Evolutionary conservation across 805 yeast species (phyloP).

Genomic region (Myxozyma kluyveri): DNA sequence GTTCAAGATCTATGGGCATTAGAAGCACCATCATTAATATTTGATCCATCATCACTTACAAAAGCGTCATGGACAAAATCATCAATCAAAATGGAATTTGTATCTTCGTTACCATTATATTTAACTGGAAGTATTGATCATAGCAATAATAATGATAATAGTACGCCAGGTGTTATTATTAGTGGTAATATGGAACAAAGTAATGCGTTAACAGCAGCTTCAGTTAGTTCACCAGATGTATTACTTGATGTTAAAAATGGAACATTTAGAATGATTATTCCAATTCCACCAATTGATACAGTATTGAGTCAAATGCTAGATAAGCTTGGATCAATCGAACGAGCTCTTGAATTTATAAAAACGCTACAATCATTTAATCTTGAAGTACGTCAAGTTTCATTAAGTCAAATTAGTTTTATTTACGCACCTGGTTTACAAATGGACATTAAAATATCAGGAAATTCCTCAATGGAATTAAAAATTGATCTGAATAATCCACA

Average conservation of each 20-base stretch:
- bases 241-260: constrained; percentile 24
- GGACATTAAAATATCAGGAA: constrained; percentile 12
- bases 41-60: constrained; percentile 16
- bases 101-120: constrained; percentile 4
- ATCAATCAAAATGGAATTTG: constrained; percentile 20
- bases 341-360: constrained; percentile 36
- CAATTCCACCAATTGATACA: constrained; percentile 20
- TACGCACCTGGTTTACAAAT: constrained; percentile 32
- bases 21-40: constrained; percentile 16
- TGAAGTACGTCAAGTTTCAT: constrained; percentile 35
- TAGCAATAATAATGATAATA: not conserved
- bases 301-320: constrained; percentile 33
- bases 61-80: constrained; percentile 26
- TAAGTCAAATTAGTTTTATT: constrained; percentile 34
- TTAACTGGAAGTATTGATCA: constrained; percentile 4
- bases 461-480: constrained; percentile 21
- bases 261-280: constrained; percentile 16
- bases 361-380: constrained; percentile 34
- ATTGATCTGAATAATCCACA: constrained; percentile 34
- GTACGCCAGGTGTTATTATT: constrained; percentile 5
- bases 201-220: constrained; percentile 15
- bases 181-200: constrained; percentile 17
- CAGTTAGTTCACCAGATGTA: constrained; percentile 18
- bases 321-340: constrained; percentile 34
- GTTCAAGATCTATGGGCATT: not conserved